A percentile compares a stretch with the other conserved stretches of the same genome.
Evolutionary conservation across 805 yeast genomes (phyloP).

Genomic region (Scheffersomyces spartinae): DNA sequence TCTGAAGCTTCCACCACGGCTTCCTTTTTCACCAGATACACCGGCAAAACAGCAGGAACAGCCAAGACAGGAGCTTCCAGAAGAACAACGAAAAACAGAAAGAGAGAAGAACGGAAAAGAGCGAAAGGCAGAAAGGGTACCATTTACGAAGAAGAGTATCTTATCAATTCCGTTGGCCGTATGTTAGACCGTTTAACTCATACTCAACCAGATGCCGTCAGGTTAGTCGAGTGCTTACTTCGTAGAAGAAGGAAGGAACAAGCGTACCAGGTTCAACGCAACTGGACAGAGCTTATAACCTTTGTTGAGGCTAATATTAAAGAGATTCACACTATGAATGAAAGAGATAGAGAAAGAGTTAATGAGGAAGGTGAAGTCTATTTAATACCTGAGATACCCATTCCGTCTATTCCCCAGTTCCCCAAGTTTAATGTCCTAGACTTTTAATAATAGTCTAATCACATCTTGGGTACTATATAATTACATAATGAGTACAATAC

Average conservation of each 20-base stretch:
- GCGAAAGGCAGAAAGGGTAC: constrained; percentile 98
- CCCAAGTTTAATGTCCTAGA: constrained; percentile 48
- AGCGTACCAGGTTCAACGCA: constrained; percentile 70
- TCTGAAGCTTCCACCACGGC: constrained; percentile 89
- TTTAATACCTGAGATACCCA: constrained; percentile 62
- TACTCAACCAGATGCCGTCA: constrained; percentile 63
- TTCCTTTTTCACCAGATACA: constrained; percentile 88
- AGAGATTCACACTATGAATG: constrained; percentile 76
- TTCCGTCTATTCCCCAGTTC: constrained; percentile 55
- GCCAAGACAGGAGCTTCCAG: constrained; percentile 95
- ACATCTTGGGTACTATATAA: no score
- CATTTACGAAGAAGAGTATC: constrained; percentile 92
- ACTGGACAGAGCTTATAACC: constrained; percentile 44
- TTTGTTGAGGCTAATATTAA: constrained; percentile 47
- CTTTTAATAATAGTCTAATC: no score
- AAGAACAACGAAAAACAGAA: constrained; percentile 79
- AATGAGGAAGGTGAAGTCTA: constrained; percentile 85
- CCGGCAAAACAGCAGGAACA: constrained; percentile 92
- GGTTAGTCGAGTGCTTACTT: constrained; percentile 62
- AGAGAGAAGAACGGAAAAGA: constrained; percentile 89
- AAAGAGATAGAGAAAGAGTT: constrained; percentile 76
- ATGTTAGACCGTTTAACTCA: constrained; percentile 69
- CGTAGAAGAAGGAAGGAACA: constrained; percentile 66
- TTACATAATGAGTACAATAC: no score
- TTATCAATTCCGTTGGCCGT: constrained; percentile 80